Evolutionary conservation across 202 grass and related monocot genomes (phyloP), one percentile per base, ranked within the genome.

Genomic region (Brachypodium distachyon): DNA sequence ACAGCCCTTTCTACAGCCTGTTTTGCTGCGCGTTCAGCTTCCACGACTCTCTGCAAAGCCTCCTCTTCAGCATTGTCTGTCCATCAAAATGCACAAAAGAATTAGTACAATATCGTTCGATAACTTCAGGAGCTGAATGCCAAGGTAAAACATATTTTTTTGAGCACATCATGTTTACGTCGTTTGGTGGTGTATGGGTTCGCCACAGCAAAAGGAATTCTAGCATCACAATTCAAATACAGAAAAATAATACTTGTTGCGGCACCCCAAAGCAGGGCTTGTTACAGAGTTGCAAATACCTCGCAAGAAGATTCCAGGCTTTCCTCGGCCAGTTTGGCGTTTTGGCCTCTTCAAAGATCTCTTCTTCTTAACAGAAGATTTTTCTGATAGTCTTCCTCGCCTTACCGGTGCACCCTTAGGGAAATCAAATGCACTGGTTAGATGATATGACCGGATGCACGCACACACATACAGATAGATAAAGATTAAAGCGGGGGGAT

Each of bases 281-380:
- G 0, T 61, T 33, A 62, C 40, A 72, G 16, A 32, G 32, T 25
- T 50, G 3, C 16, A 46, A 67, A 61, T 88, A 98, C 96, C 91
- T 88, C 68, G 87, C 78, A 80, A 66, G n/a, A 83, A 61, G 49
- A 53, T 40, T 65, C 90, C 89, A 61, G 86, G 73, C 44, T 94
- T 97, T 49, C 55, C 48, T 63, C 85, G 86, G 49, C 84, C 78
- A 66, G 76, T 11, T 81, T 92, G 88, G 61, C 77, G 90, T 65
- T 82, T 88, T 66, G 88, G 89, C 69, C 89, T 86, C 80, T 98
- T 98, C 41, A 90, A 87, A 48, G 91, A 92, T 85, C 91, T 92
- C 63, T 77, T 98, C 77, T 88, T 92, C 61, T 89, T 90, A 21
- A 94, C 68, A 82, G 86, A 77, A 74, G 90, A 66, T 54, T 83